Conservation (phyloP, 164 flowering plant species). For the Magnolia kwangsiensis region DNA sequence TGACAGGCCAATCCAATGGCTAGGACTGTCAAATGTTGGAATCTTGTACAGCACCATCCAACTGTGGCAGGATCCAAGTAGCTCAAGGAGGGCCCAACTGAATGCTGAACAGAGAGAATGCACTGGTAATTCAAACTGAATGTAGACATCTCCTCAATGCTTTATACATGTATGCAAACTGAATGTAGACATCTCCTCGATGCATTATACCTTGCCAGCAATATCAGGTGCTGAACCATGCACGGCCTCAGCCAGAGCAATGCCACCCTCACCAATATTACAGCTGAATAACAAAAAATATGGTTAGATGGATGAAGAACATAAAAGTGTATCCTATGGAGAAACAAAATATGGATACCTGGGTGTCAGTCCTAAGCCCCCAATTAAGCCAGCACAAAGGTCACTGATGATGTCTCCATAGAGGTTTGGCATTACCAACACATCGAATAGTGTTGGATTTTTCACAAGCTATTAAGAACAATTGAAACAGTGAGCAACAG, state of each 20-base stretch:
- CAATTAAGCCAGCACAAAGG: constrained; percentile 95
- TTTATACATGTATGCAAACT: too few species aligned
- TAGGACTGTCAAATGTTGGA: too few species aligned
- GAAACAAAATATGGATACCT: constrained; percentile 43
- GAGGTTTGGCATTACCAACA: constrained; percentile 97
- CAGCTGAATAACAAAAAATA: constrained; percentile 41
- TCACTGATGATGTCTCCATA: constrained; percentile 99
- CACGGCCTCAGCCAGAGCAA: constrained; percentile 98
- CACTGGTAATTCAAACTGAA: too few species aligned
- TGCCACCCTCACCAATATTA: constrained; percentile 97
- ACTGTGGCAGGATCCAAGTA: too few species aligned
- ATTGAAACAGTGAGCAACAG: constrained; percentile 1
- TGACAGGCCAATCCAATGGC: too few species aligned
- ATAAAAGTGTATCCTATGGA: neutral
- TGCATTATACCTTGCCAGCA: constrained; percentile 75
- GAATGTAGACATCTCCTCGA: too few species aligned
- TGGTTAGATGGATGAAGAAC: neutral
- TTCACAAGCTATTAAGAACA: constrained; percentile 76
- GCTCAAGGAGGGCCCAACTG: too few species aligned
- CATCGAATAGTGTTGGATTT: constrained; percentile 93
- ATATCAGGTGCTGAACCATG: constrained; percentile 99
- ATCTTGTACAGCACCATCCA: too few species aligned
- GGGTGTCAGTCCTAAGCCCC: constrained; percentile 95
- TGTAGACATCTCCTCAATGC: too few species aligned
- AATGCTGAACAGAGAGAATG: too few species aligned